Evolutionary conservation across 2,329 filamentous ascomycete genomes (phyloP).

Genomic region (Cytospora paraplurivora): DNA sequence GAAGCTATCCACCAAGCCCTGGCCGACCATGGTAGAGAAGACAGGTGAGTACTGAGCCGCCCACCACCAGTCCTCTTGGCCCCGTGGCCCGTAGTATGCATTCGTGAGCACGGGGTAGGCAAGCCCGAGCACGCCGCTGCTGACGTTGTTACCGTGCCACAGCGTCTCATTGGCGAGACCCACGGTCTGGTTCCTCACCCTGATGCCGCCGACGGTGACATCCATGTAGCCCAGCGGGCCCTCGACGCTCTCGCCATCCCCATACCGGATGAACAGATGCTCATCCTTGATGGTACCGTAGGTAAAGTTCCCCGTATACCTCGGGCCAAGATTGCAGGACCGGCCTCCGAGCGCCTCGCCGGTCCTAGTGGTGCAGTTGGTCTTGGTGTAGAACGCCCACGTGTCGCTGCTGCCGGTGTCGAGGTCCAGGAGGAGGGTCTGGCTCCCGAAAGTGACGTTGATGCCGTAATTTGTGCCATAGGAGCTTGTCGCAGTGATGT

Average conservation of each 20-base stretch:
- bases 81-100: slow-evolving; percentile 46
- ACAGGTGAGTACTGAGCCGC: slow-evolving; percentile 50
- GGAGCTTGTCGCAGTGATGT: slow-evolving; percentile 38
- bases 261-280: slow-evolving; percentile 51
- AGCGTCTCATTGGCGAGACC: slow-evolving; percentile 52
- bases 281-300: slow-evolving; percentile 43
- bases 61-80: slow-evolving; percentile 43
- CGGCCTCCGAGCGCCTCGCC: slow-evolving; percentile 33
- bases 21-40: slow-evolving; percentile 50
- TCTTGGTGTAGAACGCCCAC: slow-evolving; percentile 47
- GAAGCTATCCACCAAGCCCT: slow-evolving; percentile 47
- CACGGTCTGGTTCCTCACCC: slow-evolving; percentile 49
- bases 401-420: slow-evolving; percentile 57
- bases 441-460: slow-evolving; percentile 39
- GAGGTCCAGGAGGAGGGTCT: slow-evolving; percentile 40
- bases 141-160: slow-evolving; percentile 56
- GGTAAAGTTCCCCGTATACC: slow-evolving; percentile 44
- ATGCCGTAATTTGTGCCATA: slow-evolving; percentile 40
- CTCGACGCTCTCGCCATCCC: slow-evolving; percentile 51
- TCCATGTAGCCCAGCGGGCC: slow-evolving; percentile 52
- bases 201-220: slow-evolving; percentile 48
- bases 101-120: slow-evolving; percentile 54
- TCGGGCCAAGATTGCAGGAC: slow-evolving; percentile 46
- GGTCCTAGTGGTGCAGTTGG: slow-evolving; percentile 45
- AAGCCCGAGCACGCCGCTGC: slow-evolving; percentile 53